Base-by-base conservation (phyloP, 83 land plant genomes). In the Picea mariana region DNA sequence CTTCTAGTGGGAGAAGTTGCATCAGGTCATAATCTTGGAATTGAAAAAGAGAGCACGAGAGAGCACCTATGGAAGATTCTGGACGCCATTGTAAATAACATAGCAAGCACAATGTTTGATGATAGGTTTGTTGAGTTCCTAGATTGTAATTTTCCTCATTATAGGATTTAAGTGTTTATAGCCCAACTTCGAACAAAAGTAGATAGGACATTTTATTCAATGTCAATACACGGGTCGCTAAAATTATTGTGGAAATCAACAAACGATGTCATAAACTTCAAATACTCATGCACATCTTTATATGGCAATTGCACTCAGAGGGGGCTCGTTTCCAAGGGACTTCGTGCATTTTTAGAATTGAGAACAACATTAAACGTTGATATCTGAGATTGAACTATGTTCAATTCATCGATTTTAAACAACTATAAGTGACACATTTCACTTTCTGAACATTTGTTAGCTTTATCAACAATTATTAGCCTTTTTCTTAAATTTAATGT, bases 151-250 rank as follows among this genome's bases (percentile, higher is more conserved):
- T 3, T 40, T 3, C 44, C 6, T 40, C 44, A 27, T 40, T 40
- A 40, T 12, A 86, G 86, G 68, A 81, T 81, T 77, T 88, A 88
- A 64, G 86, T 88, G 88, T 86, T 82, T 3, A n/a, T 6, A n/a
- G 20, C 23, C 7, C 8, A 15, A 38, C 64, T 26, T 18, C 52
- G 5, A 18, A 0, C 26, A 15, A 16, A 18, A n/a, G 80, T 34
- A 34, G 31, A 34, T 34, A 34, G 1, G 38, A 34, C 2, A 34
- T 34, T 34, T 34, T 3, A 1, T 3, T 2, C 38, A 34, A 34
- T 0, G 38, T 34, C 3, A 34, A 34, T 0, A 3, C 38, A 34
- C 1, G 2, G 38, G 38, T 2, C 1, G 38, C 2, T 34, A 34
- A 34, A 3, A 34, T 1, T 34, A 34, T 2, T 34, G 38, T 34